Base-by-base conservation (phyloP, 140 eudicot species). In the Stevia rebaudiana region DNA sequence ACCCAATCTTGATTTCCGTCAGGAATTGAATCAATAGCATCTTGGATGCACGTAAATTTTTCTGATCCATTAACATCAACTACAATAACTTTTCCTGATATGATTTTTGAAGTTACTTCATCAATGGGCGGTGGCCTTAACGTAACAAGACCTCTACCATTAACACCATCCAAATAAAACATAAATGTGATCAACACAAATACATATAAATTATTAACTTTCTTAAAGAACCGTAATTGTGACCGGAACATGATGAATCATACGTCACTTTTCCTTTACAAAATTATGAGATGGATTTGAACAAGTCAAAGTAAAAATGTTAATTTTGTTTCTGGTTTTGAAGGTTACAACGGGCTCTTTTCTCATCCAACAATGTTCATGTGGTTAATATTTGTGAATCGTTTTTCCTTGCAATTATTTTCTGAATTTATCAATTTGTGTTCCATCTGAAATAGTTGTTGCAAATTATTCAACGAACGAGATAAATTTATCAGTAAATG, bases 1-100 rank as follows among this genome's bases (percentile, higher is more conserved):
- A 87, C 63, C 97, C 97, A 90, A 39, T 84, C 63, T 25, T 74
- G 67, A 69, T 84, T 87, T n/a, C 86, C 84, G 2, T 60, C 44
- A 0, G 95, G 95, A 42, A 90, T 76, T 0, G 92, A 75, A 80
- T 90, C 82, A 54, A 90, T 72, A 31, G 97, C 97, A 24, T 78
- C 84, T 74, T 90, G 95, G 52, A 90, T 63, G 3, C 85, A 76
- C 18, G 71, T 80, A 57, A 73, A 80, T 2, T 82, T 81, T 48
- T 84, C 97, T 0, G 79, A 23, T 16, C 94, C 97, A 51, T 78
- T 47, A 9, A 59, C 33, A 52, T 85, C 94, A 5, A 87, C 91
- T 8, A 30, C 16, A 1, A 90, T 71, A 17, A 82, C 78, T 8
- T 72, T 70, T 30, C 71, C 72, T 5, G 69, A 13, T 13, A 28